Evolutionary conservation across 805 yeast species (phyloP).

Genomic region (Huiozyma naganishii): DNA sequence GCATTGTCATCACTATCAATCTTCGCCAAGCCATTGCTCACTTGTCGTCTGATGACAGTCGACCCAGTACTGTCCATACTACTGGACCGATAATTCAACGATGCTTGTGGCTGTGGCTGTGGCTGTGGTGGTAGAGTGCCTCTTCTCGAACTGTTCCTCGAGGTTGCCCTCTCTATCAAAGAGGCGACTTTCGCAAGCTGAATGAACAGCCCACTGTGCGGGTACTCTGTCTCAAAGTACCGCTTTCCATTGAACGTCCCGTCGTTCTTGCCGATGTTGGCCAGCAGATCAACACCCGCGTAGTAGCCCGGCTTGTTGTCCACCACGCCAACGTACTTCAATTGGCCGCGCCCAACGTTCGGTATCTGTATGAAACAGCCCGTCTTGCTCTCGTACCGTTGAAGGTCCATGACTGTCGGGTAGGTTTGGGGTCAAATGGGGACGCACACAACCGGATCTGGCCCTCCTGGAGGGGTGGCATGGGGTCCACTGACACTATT

Average conservation of each 20-base stretch:
- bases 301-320: constrained; percentile 62
- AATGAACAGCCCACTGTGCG: constrained; percentile 68
- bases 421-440: neutral
- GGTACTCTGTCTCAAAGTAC: constrained; percentile 55
- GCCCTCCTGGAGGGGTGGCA: too few relatives aligned
- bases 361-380: constrained; percentile 40
- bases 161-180: constrained; percentile 7
- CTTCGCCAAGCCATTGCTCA: constrained; percentile 1
- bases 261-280: constrained; percentile 64
- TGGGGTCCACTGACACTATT: too few relatives aligned
- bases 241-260: constrained; percentile 68
- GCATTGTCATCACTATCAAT: neutral
- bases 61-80: constrained; percentile 10
- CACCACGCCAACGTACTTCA: constrained; percentile 64
- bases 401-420: constrained; percentile 1
- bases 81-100: constrained; percentile 2
- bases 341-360: constrained; percentile 56
- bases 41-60: constrained; percentile 8
- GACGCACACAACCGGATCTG: too few relatives aligned
- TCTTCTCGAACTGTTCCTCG: constrained; percentile 8
- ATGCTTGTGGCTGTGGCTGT: neutral
- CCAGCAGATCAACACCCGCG: constrained; percentile 80
- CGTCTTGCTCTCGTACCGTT: constrained; percentile 17
- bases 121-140: constrained; percentile 4
- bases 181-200: constrained; percentile 37